Conservation (phyloP, 305 asterid genomes). For the Andrographis paniculata region DNA sequence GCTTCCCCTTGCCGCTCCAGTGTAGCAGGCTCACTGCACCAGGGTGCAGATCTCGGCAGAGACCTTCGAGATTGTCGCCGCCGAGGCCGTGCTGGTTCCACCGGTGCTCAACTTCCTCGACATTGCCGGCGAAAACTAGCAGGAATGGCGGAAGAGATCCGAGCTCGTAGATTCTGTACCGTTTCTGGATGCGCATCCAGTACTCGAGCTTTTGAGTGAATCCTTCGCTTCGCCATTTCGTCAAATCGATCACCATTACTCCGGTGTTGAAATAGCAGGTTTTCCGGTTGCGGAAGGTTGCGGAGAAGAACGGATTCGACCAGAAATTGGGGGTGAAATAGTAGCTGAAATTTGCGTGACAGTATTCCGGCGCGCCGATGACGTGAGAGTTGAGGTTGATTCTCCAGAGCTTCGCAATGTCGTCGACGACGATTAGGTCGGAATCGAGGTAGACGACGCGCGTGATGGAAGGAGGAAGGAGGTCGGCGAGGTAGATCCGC, state of each 20-base stretch:
- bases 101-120: constrained; percentile 57
- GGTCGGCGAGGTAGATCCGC: constrained; percentile 69
- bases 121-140: constrained; percentile 65
- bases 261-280: constrained; percentile 88
- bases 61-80: constrained; percentile 73
- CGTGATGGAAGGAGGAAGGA: constrained; percentile 41
- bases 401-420: constrained; percentile 48
- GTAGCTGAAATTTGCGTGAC: constrained; percentile 66
- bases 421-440: constrained; percentile 77
- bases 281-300: constrained; percentile 26
- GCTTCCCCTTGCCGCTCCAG: constrained; percentile 90
- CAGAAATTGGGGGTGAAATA: constrained; percentile 64
- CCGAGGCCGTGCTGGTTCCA: constrained; percentile 98
- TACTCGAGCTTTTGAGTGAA: constrained; percentile 48
- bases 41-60: constrained; percentile 73
- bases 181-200: constrained; percentile 71
- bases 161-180: constrained; percentile 55
- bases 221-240: constrained; percentile 38
- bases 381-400: constrained; percentile 41
- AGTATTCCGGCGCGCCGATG: constrained; percentile 71
- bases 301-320: constrained; percentile 37
- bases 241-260: constrained; percentile 72
- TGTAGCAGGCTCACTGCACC: constrained; percentile 81
- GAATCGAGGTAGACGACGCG: constrained; percentile 79
- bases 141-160: constrained; percentile 78